phyloP scores from a whole-genome alignment of 441 rosid species.

The Gossypium schwendimanii region DNA sequence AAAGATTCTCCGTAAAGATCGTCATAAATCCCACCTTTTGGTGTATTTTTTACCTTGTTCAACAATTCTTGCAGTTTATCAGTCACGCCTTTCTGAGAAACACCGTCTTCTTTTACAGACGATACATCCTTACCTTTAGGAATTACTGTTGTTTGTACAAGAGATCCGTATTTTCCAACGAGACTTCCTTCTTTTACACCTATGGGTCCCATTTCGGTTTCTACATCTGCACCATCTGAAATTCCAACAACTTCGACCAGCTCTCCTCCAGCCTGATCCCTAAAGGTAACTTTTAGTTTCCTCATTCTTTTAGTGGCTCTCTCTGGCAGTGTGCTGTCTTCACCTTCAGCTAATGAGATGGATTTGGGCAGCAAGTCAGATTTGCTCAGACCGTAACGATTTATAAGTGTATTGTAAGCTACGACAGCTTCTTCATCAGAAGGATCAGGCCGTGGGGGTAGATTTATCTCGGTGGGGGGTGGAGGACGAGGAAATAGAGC shows the following conservation, averaged over 20 bases:
- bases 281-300: not conserved
- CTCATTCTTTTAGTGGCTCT: slow-evolving; percentile 38
- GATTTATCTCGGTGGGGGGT: slow-evolving; percentile 52
- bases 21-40: slow-evolving; percentile 57
- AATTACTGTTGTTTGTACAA: slow-evolving; percentile 65
- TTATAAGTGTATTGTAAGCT: slow-evolving; percentile 73
- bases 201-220: slow-evolving; percentile 89
- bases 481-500: slow-evolving; percentile 2
- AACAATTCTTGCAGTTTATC: slow-evolving; percentile 67
- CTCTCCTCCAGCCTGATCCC: slow-evolving; percentile 87
- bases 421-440: slow-evolving; percentile 83
- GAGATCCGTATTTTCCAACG: slow-evolving; percentile 91
- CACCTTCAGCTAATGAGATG: slow-evolving; percentile 23
- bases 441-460: slow-evolving; percentile 75
- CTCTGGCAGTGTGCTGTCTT: slow-evolving; percentile 24
- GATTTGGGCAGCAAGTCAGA: slow-evolving; percentile 25
- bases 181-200: slow-evolving; percentile 95
- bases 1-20: slow-evolving; percentile 73
- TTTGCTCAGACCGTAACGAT: slow-evolving; percentile 65
- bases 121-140: slow-evolving; percentile 66
- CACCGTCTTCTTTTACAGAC: slow-evolving; percentile 37
- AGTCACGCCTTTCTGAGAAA: slow-evolving; percentile 48
- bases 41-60: slow-evolving; percentile 14
- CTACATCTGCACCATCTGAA: slow-evolving; percentile 95
- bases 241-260: slow-evolving; percentile 80